A percentile compares a stretch with the other conserved stretches of the same genome.
phyloP scores from a whole-genome alignment of 441 rosid species.

The Euphorbia celastroides region DNA sequence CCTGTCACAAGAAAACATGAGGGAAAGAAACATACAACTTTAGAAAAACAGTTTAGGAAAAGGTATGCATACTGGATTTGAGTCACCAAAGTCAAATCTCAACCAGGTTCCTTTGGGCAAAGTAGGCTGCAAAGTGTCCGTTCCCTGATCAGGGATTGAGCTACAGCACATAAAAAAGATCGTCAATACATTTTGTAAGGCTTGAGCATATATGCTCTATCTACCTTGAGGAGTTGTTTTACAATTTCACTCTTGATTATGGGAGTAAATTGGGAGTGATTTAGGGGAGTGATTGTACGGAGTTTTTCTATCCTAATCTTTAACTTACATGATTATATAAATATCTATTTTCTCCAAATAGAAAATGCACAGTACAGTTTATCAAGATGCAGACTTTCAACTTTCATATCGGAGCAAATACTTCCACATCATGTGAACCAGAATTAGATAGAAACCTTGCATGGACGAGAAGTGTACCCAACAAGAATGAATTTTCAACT shows the following conservation, averaged over 20 bases:
- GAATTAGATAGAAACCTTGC: slow-evolving; percentile 51
- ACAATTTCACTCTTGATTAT: no score
- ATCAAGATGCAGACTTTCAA: no score
- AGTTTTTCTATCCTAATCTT: no score
- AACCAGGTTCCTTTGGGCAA: slow-evolving; percentile 81
- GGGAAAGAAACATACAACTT: not conserved
- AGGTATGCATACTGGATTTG: slow-evolving; percentile 65
- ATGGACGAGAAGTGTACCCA: slow-evolving; percentile 77
- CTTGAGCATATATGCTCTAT: no score
- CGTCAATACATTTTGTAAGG: slow-evolving; percentile 9
- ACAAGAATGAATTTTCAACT: slow-evolving; percentile 71
- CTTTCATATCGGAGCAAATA: not conserved
- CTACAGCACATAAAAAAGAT: slow-evolving; percentile 30
- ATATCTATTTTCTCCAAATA: no score
- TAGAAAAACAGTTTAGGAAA: slow-evolving; percentile 8
- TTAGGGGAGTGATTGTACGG: no score
- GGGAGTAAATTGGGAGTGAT: no score
- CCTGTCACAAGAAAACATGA: slow-evolving; percentile 38
- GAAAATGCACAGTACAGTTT: no score
- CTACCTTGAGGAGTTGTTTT: no score
- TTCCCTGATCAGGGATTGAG: slow-evolving; percentile 43
- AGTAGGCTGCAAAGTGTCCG: slow-evolving; percentile 37
- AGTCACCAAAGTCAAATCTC: slow-evolving; percentile 79
- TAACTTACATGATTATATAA: no score
- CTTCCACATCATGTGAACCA: slow-evolving; percentile 1